Conservation (phyloP, 2,329 filamentous ascomycete genomes). For the Fusarium oxysporum region DNA sequence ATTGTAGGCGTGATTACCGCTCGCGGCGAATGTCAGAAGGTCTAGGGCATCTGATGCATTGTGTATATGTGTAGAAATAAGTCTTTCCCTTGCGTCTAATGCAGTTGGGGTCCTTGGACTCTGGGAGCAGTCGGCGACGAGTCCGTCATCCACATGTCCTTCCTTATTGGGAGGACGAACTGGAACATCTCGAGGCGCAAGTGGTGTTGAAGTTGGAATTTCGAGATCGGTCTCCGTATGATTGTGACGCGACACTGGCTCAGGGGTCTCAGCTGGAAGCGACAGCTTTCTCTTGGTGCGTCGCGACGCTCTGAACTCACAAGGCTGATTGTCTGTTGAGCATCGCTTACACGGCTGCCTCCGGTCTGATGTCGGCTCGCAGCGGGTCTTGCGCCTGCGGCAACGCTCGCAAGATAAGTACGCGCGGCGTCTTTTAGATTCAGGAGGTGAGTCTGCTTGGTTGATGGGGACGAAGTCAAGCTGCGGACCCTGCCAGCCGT, state of each 20-base stretch:
- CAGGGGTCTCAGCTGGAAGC: not conserved
- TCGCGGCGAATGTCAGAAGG: slow-evolving; percentile 21
- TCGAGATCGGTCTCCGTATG: accelerated
- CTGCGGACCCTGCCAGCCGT: not conserved
- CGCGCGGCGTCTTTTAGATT: not conserved
- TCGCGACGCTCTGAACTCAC: slow-evolving; percentile 11
- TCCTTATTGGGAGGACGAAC: not conserved
- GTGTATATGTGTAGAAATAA: slow-evolving; percentile 29
- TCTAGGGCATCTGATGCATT: slow-evolving; percentile 25
- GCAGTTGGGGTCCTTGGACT: not conserved
- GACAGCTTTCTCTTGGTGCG: not conserved
- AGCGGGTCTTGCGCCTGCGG: slow-evolving; percentile 23
- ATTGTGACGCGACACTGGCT: not conserved
- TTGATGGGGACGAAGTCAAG: not conserved
- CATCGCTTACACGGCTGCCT: slow-evolving; percentile 11
- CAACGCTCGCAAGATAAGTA: slow-evolving; percentile 5
- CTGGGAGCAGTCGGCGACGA: not conserved
- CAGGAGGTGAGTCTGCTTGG: not conserved
- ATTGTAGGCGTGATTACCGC: not conserved
- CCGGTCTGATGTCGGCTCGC: slow-evolving; percentile 1
- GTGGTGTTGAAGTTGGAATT: not conserved
- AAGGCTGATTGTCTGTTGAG: slow-evolving; percentile 1
- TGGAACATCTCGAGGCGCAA: not conserved
- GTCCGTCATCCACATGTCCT: not conserved
- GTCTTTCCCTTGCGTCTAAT: slow-evolving; percentile 14